Evolutionary conservation across 768 basidiomycete species (phyloP).

Genomic region (Daedalea quercina): DNA sequence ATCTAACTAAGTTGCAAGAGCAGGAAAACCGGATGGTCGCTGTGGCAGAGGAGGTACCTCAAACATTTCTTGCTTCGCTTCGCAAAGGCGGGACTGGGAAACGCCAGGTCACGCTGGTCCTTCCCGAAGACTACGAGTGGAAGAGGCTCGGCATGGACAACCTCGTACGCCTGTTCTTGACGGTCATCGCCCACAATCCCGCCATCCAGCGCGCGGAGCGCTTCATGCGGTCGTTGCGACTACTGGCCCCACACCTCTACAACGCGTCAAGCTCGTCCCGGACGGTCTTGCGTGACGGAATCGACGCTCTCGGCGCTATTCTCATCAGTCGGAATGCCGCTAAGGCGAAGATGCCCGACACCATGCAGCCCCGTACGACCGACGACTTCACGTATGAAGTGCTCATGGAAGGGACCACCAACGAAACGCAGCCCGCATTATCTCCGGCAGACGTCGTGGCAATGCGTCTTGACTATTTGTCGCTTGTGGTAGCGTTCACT

Average conservation of each 20-base stretch:
- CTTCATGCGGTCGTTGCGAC: conserved; percentile 57
- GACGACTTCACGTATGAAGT: conserved; percentile 19
- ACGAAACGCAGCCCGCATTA: conserved; percentile 29
- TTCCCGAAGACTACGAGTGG: conserved; percentile 54
- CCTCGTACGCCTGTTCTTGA: conserved; percentile 65
- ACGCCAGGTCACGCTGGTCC: conserved; percentile 28
- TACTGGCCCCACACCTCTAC: conserved; percentile 51
- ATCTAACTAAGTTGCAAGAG: conserved; percentile 58
- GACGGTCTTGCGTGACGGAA: conserved; percentile 56
- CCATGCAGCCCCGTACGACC: conserved; percentile 19
- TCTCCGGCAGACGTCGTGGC: conserved; percentile 44
- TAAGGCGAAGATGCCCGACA: conserved; percentile 39
- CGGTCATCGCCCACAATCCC: conserved; percentile 73
- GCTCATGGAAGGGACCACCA: conserved; percentile 7
- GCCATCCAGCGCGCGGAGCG: conserved; percentile 60
- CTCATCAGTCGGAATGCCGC: conserved; percentile 37
- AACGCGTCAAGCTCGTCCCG: conserved; percentile 46
- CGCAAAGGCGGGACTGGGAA: conserved; percentile 30
- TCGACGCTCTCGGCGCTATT: conserved; percentile 57
- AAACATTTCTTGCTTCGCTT: conserved; percentile 55
- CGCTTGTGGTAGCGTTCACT: conserved; percentile 43
- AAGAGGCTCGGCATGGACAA: conserved; percentile 53
- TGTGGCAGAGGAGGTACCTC: conserved; percentile 69
- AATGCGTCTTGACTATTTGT: conserved; percentile 64
- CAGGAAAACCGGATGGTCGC: conserved; percentile 62